phyloP scores from a whole-genome alignment of 306 rosid genomes.

The Crotalaria pallida region DNA sequence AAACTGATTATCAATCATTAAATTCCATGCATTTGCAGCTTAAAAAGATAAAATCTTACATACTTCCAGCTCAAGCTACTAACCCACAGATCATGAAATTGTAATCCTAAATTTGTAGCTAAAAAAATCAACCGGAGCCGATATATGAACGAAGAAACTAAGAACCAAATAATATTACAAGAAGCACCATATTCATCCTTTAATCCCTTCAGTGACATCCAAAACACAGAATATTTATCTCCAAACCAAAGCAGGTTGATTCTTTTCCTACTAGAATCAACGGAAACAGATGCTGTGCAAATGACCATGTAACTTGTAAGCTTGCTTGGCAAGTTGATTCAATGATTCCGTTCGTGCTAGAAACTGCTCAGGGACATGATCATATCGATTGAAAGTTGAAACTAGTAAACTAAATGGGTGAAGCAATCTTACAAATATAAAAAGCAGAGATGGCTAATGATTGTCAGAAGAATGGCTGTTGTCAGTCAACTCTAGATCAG shows the following conservation, averaged over 20 bases:
- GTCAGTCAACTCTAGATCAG: slow-evolving; percentile 47
- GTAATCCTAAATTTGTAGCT: background rate
- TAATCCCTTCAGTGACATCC: background rate
- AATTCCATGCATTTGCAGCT: no score
- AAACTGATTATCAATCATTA: no score
- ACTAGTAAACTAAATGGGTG: background rate
- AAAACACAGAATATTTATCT: background rate
- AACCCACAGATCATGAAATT: background rate
- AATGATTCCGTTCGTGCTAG: background rate
- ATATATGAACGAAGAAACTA: background rate
- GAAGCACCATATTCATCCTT: background rate
- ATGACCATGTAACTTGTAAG: slow-evolving; percentile 6
- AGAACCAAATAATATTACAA: background rate
- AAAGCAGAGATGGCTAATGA: slow-evolving; percentile 29
- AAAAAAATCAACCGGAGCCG: background rate
- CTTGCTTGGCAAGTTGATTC: slow-evolving; percentile 3
- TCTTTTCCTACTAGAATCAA: background rate
- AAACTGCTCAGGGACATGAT: background rate
- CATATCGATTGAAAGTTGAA: slow-evolving; percentile 5
- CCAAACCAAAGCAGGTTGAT: slow-evolving; percentile 20
- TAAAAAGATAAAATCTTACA: no score
- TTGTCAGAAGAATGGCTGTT: slow-evolving; percentile 35
- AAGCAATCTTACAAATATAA: slow-evolving; percentile 36
- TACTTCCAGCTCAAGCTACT: no score
- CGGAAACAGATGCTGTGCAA: slow-evolving; percentile 6